Evolutionary conservation across 2,329 filamentous ascomycete genomes (phyloP).

Genomic region (Mycocentrospora acerina): DNA sequence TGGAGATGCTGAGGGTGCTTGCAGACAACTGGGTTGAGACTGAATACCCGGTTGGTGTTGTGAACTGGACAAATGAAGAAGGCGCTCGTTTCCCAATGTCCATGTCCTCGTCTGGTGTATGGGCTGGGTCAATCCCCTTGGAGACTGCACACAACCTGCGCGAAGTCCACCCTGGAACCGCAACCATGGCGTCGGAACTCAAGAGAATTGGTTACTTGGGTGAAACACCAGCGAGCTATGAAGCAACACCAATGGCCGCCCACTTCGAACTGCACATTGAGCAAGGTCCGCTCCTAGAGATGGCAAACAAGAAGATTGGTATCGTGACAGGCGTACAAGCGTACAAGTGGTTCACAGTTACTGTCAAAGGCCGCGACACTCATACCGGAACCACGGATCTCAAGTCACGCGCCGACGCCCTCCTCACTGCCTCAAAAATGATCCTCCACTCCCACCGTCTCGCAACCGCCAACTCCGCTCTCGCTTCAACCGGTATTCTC

Average conservation of each 20-base stretch:
- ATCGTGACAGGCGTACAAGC: constrained; percentile 73
- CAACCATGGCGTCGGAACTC: constrained; percentile 68
- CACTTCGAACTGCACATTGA: constrained; percentile 87
- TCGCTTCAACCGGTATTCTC: constrained; percentile 71
- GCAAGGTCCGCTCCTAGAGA: constrained; percentile 75
- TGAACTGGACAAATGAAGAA: constrained; percentile 85
- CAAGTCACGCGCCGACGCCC: constrained; percentile 64
- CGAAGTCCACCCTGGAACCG: constrained; percentile 62
- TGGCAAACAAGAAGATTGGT: constrained; percentile 63
- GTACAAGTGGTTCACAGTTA: constrained; percentile 72
- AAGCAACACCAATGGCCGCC: constrained; percentile 66
- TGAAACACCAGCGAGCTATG: constrained; percentile 55
- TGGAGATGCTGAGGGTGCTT: constrained; percentile 71
- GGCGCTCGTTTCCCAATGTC: constrained; percentile 76
- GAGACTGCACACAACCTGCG: constrained; percentile 60
- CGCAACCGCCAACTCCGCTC: constrained; percentile 59
- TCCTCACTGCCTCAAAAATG: constrained; percentile 67
- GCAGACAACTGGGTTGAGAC: constrained; percentile 69
- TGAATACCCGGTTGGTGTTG: constrained; percentile 69
- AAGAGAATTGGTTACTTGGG: constrained; percentile 73
- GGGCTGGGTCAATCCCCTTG: constrained; percentile 68
- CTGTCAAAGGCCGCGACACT: constrained; percentile 65
- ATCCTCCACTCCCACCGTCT: constrained; percentile 66
- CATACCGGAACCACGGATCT: constrained; percentile 77
- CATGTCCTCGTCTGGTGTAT: constrained; percentile 75